Conservation (phyloP, 192 early-diverging fungal species). For the Linnemannia elongata region DNA sequence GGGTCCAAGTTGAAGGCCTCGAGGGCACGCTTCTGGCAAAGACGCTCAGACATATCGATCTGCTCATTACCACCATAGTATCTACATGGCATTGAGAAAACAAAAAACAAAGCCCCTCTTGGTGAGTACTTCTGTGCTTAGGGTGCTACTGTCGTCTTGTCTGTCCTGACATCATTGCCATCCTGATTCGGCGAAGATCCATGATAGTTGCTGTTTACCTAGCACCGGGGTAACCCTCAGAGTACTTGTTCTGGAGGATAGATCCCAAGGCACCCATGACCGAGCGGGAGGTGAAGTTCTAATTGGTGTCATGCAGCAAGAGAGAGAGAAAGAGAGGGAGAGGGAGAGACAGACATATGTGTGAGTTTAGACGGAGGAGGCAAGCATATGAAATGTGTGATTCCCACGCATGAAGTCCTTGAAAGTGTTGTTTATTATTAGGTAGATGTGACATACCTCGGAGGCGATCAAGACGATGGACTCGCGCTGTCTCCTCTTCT, state of each 20-base stretch:
- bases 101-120: not conserved
- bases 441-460: slow-evolving; percentile 80
- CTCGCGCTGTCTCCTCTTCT: slow-evolving; percentile 95
- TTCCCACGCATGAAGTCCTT: slow-evolving; percentile 3
- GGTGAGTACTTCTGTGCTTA: not conserved
- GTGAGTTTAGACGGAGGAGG: not conserved
- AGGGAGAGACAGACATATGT: not conserved
- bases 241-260: slow-evolving; percentile 99
- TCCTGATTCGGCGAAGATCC: not conserved
- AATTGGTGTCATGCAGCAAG: not conserved
- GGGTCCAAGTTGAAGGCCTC: slow-evolving; percentile 89
- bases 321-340: no score
- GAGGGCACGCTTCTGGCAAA: slow-evolving; percentile 97
- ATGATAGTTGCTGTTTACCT: slow-evolving; percentile 59
- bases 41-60: slow-evolving; percentile 93
- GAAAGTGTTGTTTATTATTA: not conserved
- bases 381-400: not conserved
- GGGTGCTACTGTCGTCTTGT: not conserved
- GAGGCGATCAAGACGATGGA: slow-evolving; percentile 96
- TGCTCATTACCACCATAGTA: slow-evolving; percentile 99
- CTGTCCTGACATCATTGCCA: not conserved
- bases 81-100: slow-evolving; percentile 40
- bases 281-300: slow-evolving; percentile 97
- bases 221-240: slow-evolving; percentile 96
- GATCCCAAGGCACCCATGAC: slow-evolving; percentile 98